Conservation (phyloP, 176 grass and related monocot genomes). For the Cenchrus americanus region DNA sequence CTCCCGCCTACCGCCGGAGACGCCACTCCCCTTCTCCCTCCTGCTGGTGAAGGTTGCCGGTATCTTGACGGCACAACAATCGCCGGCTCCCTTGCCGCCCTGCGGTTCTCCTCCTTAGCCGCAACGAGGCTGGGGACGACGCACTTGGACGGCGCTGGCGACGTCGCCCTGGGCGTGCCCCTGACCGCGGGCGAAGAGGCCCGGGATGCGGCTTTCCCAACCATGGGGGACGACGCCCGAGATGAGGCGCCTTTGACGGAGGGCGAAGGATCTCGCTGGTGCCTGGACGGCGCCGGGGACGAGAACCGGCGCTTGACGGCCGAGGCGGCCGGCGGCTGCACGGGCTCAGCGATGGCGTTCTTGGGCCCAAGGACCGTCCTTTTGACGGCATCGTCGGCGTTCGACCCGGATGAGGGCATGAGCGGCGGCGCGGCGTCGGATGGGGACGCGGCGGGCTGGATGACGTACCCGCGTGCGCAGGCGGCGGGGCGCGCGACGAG, state of each 20-base stretch:
- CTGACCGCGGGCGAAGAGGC: conserved; percentile 53
- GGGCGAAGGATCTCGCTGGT: conserved; percentile 48
- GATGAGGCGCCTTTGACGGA: conserved; percentile 35
- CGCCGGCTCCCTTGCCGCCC: conserved; percentile 58
- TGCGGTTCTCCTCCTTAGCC: conserved; percentile 79
- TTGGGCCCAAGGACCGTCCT: conserved; percentile 53
- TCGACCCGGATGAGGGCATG: conserved; percentile 42
- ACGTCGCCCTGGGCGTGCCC: conserved; percentile 51
- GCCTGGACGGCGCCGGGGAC: conserved; percentile 55
- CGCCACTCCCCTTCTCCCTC: conserved; percentile 47
- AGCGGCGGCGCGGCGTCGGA: conserved; percentile 67
- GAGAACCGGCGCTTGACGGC: conserved; percentile 59
- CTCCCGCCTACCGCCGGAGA: conserved; percentile 59
- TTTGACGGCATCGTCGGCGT: not conserved
- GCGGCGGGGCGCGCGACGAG: conserved; percentile 61
- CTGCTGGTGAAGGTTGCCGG: conserved; percentile 66
- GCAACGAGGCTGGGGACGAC: conserved; percentile 73
- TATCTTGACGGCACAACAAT: conserved; percentile 87
- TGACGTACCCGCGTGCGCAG: conserved; percentile 57
- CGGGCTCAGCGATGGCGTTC: conserved; percentile 46
- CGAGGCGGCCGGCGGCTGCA: not conserved
- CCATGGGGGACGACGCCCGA: conserved; percentile 44
- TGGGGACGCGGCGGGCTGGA: conserved; percentile 56
- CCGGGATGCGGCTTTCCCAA: conserved; percentile 19
- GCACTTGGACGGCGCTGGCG: conserved; percentile 83